Base-by-base conservation (phyloP, 805 yeast genomes). In the Pichia occidentalis region DNA sequence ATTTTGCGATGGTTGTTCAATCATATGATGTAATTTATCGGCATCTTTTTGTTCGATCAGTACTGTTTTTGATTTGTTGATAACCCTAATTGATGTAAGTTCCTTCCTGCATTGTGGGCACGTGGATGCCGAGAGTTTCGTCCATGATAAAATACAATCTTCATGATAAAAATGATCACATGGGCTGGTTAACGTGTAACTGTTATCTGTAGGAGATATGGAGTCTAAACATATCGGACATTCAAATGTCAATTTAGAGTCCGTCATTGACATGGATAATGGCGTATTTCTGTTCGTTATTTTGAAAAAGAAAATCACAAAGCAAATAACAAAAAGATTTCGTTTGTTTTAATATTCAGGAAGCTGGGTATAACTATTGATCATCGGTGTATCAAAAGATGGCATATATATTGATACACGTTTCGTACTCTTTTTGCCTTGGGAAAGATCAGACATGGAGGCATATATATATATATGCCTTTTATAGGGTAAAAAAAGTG, bases 61-160 rank as follows among this genome's bases (percentile, higher is more conserved):
- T 19, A 16, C 24, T 22, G 25, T 46, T 43, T 34, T 52, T 45
- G 42, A 36, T 7, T 48, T 53, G 31, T 53, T 56, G 2, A 44
- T 37, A 11, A 52, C 58, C 8, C 45, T 38, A 2, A 59, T 52
- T 18, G 48, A 51, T 7, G 49, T 45, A 34, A 57, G 50, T 13
- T 40, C 46, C 2, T 51, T 35, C 7, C 65, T 48, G 37, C 67
- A 61, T 38, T 57, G 52, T 6, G 67, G 65, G 34, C 65, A 60
- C 11, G 61, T 56, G 29, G 59, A 60, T 13, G 64, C 62, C 42
- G 59, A 34, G 7, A 29, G 49, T 37, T 53, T 52, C 2, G 60
- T 46, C 67, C 67, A 61, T 26, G 59, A 56, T 28, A 47, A 47
- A 30, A 61, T 57, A 38, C 67, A 61, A 25, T 54, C 56, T 35